Conservation (phyloP, 2,329 filamentous ascomycete genomes). For the Coniella lustricola region DNA sequence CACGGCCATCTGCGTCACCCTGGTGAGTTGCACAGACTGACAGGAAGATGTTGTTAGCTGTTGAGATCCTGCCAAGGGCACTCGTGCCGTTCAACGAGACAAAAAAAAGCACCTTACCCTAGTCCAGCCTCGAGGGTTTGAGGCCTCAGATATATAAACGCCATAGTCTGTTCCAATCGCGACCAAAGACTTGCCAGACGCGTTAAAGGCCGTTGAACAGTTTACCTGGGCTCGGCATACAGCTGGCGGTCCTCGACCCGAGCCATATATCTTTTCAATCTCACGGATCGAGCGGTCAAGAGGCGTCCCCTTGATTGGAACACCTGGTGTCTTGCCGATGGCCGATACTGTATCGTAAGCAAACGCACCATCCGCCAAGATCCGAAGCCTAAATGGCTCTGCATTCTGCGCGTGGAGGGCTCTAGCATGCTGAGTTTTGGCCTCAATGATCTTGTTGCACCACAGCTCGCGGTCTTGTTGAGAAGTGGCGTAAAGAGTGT, state of each 20-base stretch:
- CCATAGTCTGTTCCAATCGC: constrained; percentile 94
- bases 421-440: constrained; percentile 88
- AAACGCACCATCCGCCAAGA: constrained; percentile 90
- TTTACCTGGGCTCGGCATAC: constrained; percentile 85
- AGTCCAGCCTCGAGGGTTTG: constrained; percentile 84
- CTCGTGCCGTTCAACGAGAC: too few species aligned
- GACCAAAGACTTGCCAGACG: constrained; percentile 77
- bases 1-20: constrained; percentile 88
- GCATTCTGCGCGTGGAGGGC: constrained; percentile 87
- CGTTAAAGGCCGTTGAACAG: constrained; percentile 84
- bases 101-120: constrained; percentile 52
- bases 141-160: constrained; percentile 81
- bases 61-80: neutral
- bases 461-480: constrained; percentile 73
- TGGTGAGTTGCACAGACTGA: constrained; percentile 66
- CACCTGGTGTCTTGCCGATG: constrained; percentile 53
- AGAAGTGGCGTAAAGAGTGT: constrained; percentile 79
- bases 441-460: constrained; percentile 89
- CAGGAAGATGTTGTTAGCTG: constrained; percentile 17
- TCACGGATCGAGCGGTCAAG: constrained; percentile 86
- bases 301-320: constrained; percentile 83
- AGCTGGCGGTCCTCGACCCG: constrained; percentile 62
- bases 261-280: constrained; percentile 71
- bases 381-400: constrained; percentile 85
- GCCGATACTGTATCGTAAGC: constrained; percentile 61